A percentile compares a stretch with the other conserved stretches of the same genome.
phyloP scores from a whole-genome alignment of 495 filamentous ascomycete species.

The Hypoxylon perforatum region DNA sequence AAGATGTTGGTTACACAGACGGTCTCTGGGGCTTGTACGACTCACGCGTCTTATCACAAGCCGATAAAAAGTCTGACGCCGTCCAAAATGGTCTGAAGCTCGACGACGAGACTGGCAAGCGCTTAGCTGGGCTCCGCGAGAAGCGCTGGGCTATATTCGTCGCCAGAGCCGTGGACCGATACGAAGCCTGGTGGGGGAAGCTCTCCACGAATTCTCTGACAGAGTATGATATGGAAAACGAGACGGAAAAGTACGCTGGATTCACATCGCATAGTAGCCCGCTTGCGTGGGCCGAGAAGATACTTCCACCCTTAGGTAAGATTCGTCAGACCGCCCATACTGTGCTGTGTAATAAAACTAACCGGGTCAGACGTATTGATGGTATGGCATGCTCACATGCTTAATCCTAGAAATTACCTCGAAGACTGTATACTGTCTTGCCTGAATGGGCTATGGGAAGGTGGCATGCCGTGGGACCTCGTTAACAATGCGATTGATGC shows the following conservation, averaged over 20 bases:
- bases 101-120: conserved; percentile 38
- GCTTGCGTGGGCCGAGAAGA: conserved; percentile 44
- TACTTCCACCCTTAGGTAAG: conserved; percentile 56
- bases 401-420: conserved; percentile 81
- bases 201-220: conserved; percentile 46
- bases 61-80: conserved; percentile 33
- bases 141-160: conserved; percentile 86
- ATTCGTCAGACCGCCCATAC: not conserved
- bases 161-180: conserved; percentile 77
- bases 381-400: conserved; percentile 90
- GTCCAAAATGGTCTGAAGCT: conserved; percentile 28
- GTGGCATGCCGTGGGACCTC: conserved; percentile 76
- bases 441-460: conserved; percentile 68
- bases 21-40: conserved; percentile 74
- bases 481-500: conserved; percentile 74
- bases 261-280: conserved; percentile 35
- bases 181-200: conserved; percentile 74
- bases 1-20: conserved; percentile 70
- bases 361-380: conserved; percentile 75
- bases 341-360: conserved; percentile 16
- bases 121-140: conserved; percentile 69
- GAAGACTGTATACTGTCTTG: conserved; percentile 79
- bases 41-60: conserved; percentile 46
- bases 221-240: conserved; percentile 45
- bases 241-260: conserved; percentile 24